A percentile compares a stretch with the other conserved stretches of the same genome.
phyloP scores from a whole-genome alignment of 1,139 yeast genomes.

The Pneumocystis jirovecii region DNA sequence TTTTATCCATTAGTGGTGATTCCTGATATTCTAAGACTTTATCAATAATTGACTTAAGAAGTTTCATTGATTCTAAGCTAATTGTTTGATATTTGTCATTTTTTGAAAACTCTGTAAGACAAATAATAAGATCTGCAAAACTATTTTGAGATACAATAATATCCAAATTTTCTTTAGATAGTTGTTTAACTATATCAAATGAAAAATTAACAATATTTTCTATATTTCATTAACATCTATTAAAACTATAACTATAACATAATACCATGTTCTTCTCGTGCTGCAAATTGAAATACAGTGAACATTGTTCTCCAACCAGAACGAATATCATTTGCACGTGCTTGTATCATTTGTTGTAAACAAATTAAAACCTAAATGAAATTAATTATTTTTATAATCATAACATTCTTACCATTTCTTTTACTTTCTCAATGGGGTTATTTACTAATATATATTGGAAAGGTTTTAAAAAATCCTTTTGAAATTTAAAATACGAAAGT shows the following conservation, averaged over 20 bases:
- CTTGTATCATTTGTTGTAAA: conserved; percentile 66
- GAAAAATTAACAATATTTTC: conserved; percentile 46
- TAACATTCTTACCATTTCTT: conserved; percentile 39
- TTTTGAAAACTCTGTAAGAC: conserved; percentile 69
- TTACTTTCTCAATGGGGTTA: conserved; percentile 55
- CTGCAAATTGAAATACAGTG: conserved; percentile 56
- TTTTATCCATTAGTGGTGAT: conserved; percentile 9
- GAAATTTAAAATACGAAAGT: conserved; percentile 87
- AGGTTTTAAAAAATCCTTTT: conserved; percentile 82
- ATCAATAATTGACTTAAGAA: conserved; percentile 50
- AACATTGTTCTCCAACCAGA: conserved; percentile 94
- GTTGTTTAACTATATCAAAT: conserved; percentile 46
- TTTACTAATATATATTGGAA: conserved; percentile 65
- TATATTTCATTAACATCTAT: neutral
- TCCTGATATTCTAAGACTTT: conserved; percentile 27
- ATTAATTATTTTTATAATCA: neutral
- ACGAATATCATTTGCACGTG: conserved; percentile 58
- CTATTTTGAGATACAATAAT: conserved; percentile 60
- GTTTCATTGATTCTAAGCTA: conserved; percentile 66
- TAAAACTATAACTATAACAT: conserved; percentile 11
- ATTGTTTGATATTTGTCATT: conserved; percentile 69
- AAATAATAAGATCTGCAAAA: conserved; percentile 56
- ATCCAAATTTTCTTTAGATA: conserved; percentile 47
- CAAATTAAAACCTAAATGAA: conserved; percentile 46
- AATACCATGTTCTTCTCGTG: conserved; percentile 30